Evolutionary conservation across 2,329 filamentous ascomycete genomes (phyloP).

Genomic region (Neonectria punicea): DNA sequence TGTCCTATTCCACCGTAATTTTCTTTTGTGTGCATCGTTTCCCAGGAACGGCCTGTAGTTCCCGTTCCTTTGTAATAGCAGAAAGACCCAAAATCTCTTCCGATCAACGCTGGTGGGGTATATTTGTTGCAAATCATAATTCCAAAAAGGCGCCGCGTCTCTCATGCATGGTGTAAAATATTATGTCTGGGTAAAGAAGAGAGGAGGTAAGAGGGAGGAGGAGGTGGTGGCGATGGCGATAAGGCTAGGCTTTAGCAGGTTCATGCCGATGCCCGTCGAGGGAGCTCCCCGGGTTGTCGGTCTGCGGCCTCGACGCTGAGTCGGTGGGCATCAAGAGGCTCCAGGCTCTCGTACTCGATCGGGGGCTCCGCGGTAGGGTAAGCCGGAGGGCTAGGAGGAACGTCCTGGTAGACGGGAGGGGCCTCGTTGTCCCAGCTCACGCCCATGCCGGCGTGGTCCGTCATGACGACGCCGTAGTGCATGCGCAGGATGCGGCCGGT

Average conservation of each 20-base stretch:
- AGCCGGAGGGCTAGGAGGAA: conserved; percentile 84
- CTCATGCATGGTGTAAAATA: conserved; percentile 38
- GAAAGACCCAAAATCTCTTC: conserved; percentile 34
- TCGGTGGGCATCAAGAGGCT: conserved; percentile 45
- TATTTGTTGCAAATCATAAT: conserved; percentile 40
- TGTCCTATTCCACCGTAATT: conserved; percentile 15
- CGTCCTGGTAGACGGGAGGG: conserved; percentile 92
- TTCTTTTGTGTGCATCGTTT: conserved; percentile 31
- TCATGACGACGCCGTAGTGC: conserved; percentile 86
- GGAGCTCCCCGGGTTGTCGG: conserved; percentile 18
- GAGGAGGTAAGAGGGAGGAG: conserved; percentile 3
- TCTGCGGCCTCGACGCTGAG: conserved; percentile 32
- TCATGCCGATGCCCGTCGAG: conserved; percentile 28
- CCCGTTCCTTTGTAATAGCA: conserved; percentile 39
- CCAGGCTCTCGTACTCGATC: conserved; percentile 54
- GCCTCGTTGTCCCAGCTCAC: conserved; percentile 98
- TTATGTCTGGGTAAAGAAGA: conserved; percentile 23
- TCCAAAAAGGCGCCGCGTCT: conserved; percentile 35
- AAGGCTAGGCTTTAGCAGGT: not conserved
- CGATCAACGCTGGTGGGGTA: conserved; percentile 45
- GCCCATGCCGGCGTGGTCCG: conserved; percentile 84
- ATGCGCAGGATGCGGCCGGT: conserved; percentile 91
- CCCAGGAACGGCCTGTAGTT: conserved; percentile 40
- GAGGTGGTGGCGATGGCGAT: not conserved
- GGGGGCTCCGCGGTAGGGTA: conserved; percentile 60